Evolutionary conservation across 352 stramenopile species (phyloP).

Genomic region (Globisporangium canariense): DNA sequence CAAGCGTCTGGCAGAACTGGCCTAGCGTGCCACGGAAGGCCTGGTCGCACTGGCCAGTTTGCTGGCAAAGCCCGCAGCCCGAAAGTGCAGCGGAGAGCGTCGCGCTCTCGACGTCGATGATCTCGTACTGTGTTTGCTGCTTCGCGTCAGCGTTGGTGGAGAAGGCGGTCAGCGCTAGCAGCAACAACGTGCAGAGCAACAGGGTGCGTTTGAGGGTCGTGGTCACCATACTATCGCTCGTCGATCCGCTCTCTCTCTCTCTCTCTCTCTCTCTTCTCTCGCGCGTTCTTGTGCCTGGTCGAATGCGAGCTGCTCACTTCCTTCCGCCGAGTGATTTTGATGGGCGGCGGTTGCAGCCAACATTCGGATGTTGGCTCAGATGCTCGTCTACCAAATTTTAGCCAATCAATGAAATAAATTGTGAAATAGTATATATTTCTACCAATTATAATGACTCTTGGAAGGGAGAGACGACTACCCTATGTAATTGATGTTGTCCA

Average conservation of each 20-base stretch:
- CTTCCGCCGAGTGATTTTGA: no score
- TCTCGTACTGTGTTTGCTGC: constrained; percentile 10
- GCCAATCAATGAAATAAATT: no score
- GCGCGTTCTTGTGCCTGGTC: no score
- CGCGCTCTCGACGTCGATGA: constrained; percentile 30
- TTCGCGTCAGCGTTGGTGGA: neutral
- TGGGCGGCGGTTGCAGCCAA: no score
- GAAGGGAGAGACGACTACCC: neutral
- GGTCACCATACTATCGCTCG: neutral
- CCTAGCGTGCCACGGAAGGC: constrained; percentile 54
- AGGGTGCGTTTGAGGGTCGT: neutral
- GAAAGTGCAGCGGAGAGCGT: constrained; percentile 47
- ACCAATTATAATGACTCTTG: neutral
- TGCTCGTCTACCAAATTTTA: no score
- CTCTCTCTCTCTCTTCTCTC: no score
- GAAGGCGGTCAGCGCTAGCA: neutral
- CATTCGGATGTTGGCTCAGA: no score
- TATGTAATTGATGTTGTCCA: neutral
- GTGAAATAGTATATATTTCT: neutral
- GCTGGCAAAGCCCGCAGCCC: constrained; percentile 57
- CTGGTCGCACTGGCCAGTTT: constrained; percentile 56
- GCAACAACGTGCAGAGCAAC: neutral
- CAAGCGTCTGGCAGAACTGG: constrained; percentile 63
- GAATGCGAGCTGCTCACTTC: no score
- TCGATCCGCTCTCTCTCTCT: no score